Conservation (phyloP, 257 asterid genomes). For the Solanum pennellii region DNA sequence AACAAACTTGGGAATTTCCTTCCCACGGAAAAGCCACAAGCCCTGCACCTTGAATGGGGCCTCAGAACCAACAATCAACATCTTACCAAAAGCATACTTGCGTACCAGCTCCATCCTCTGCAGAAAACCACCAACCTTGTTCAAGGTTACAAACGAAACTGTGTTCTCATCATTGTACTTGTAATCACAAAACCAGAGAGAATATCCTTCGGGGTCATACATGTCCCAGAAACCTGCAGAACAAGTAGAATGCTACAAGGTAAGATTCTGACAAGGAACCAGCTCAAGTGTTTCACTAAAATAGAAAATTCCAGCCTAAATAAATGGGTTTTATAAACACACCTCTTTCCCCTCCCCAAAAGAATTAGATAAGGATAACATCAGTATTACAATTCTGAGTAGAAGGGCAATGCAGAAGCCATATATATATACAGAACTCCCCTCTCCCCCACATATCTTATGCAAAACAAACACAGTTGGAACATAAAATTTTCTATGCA, state of each 20-base stretch:
- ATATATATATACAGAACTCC: background rate
- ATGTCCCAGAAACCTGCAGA: slow-evolving; percentile 91
- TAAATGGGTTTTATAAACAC: background rate
- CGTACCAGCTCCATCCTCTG: slow-evolving; percentile 94
- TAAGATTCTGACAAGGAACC: background rate
- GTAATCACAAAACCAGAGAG: slow-evolving; percentile 94
- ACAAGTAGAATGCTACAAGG: background rate
- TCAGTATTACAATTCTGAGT: background rate
- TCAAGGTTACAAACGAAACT: slow-evolving; percentile 78
- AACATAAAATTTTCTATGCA: background rate
- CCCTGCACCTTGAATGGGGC: slow-evolving; percentile 90
- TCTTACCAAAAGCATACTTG: slow-evolving; percentile 91
- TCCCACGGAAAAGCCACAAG: slow-evolving; percentile 84
- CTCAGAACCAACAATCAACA: slow-evolving; percentile 72
- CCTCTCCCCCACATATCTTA: background rate
- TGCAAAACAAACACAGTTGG: background rate
- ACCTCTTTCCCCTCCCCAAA: background rate
- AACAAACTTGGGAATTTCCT: slow-evolving; percentile 66
- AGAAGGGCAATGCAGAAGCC: background rate
- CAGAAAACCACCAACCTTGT: slow-evolving; percentile 88
- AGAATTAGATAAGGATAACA: background rate
- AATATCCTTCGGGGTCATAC: slow-evolving; percentile 96
- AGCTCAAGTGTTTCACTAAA: background rate
- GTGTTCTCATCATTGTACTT: slow-evolving; percentile 87
- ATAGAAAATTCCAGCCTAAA: background rate